Percentiles rank a stretch among this genome's conserved stretches.
phyloP scores from a whole-genome alignment of 148 eudicot species.

The Cornus florida region DNA sequence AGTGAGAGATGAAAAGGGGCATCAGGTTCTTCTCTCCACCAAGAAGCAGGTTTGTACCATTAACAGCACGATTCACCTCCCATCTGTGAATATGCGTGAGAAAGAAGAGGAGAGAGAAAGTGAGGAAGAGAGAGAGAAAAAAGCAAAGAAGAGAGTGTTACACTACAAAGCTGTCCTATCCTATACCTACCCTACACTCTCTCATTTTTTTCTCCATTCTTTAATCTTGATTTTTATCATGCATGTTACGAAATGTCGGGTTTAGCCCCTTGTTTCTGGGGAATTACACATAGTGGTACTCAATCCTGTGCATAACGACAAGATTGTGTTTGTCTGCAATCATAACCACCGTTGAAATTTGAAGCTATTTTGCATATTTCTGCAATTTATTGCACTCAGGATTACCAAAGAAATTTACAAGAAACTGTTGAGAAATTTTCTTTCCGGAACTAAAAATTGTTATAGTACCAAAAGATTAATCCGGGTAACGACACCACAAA shows the following conservation, averaged over 20 bases:
- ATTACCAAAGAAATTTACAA: no score
- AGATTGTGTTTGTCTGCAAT: slow-evolving; percentile 9
- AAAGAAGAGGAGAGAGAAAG: slow-evolving; percentile 9
- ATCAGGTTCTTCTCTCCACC: slow-evolving; percentile 50
- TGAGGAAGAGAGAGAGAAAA: slow-evolving; percentile 13
- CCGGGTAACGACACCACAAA: no score
- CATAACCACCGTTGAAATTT: not conserved
- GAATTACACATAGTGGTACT: slow-evolving; percentile 14
- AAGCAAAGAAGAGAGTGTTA: slow-evolving; percentile 1
- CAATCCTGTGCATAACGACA: slow-evolving; percentile 26
- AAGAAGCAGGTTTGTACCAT: slow-evolving; percentile 33
- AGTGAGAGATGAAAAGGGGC: slow-evolving; percentile 52
- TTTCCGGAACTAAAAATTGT: no score
- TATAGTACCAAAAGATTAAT: no score
- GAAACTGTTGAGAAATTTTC: no score
- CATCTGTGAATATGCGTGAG: slow-evolving; percentile 33
- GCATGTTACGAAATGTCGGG: slow-evolving; percentile 4
- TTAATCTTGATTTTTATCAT: slow-evolving; percentile 22
- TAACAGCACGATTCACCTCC: slow-evolving; percentile 22
- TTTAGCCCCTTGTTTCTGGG: slow-evolving; percentile 5
- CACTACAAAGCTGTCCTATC: slow-evolving; percentile 48
- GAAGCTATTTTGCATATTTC: not conserved
- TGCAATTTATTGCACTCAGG: not conserved
- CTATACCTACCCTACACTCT: slow-evolving; percentile 40
- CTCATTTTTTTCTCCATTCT: slow-evolving; percentile 11